phyloP scores from a whole-genome alignment of 2,329 filamentous ascomycete genomes.

The Epichloe bromicola region DNA sequence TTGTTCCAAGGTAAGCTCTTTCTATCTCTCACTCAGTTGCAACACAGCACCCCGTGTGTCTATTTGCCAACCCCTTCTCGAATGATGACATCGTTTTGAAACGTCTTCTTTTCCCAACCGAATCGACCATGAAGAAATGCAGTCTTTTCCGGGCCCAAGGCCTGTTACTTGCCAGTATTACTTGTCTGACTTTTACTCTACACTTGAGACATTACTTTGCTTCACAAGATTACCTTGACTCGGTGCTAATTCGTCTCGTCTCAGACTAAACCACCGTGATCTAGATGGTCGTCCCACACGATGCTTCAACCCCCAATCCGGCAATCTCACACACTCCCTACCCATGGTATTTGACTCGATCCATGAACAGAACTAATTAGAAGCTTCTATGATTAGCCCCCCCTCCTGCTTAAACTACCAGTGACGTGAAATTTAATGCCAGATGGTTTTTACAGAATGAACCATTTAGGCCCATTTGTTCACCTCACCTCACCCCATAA shows the following conservation, averaged over 20 bases:
- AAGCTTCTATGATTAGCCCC: no score
- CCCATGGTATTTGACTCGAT: no score
- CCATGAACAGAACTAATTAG: no score
- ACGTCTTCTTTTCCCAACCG: conserved; percentile 79
- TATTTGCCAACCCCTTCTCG: conserved; percentile 17
- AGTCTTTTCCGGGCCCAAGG: conserved; percentile 52
- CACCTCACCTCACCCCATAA: no score
- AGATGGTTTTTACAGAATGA: no score
- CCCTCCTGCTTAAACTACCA: no score
- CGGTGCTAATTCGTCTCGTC: not conserved
- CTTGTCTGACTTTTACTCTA: conserved; percentile 49
- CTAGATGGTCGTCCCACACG: not conserved
- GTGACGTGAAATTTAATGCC: no score
- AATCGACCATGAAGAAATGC: conserved; percentile 75
- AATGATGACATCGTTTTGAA: conserved; percentile 59
- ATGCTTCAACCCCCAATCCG: no score
- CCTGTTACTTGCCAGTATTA: conserved; percentile 90
- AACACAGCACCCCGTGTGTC: not conserved
- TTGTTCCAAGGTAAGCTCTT: conserved; percentile 13
- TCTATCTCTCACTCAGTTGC: not conserved
- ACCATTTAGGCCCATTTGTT: no score
- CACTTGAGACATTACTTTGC: conserved; percentile 10
- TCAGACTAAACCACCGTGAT: not conserved
- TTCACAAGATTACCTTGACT: not conserved
- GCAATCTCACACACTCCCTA: no score